A percentile compares a stretch with the other conserved stretches of the same genome.
phyloP scores from a whole-genome alignment of 2,329 filamentous ascomycete genomes.

The Calycina marina region DNA sequence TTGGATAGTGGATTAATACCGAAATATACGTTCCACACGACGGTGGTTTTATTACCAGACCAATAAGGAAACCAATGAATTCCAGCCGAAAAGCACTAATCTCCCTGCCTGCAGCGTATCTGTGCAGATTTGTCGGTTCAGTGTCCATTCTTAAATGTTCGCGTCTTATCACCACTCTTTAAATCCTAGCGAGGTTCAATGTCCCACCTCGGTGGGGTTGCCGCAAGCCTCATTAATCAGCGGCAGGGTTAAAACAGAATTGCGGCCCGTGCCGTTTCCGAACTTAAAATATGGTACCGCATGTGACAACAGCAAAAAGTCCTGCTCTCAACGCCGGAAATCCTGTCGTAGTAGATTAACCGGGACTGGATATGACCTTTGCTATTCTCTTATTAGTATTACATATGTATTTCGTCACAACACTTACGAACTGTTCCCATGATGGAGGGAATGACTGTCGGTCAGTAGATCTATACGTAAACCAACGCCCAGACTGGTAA shows the following conservation, averaged over 20 bases:
- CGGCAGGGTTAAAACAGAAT: slow-evolving; percentile 2
- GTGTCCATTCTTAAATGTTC: too few species aligned
- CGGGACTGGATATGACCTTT: neutral
- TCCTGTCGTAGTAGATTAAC: neutral
- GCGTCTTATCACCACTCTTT: too few species aligned
- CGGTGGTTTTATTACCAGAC: slow-evolving; percentile 3
- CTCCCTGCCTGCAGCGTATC: slow-evolving; percentile 1
- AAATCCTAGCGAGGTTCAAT: too few species aligned
- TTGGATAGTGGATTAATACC: slow-evolving; percentile 2
- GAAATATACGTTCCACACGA: slow-evolving; percentile 1
- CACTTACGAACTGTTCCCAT: neutral
- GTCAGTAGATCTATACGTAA: too few species aligned
- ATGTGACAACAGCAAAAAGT: slow-evolving; percentile 1
- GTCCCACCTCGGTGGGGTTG: slow-evolving; percentile 1
- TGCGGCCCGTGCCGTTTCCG: slow-evolving; percentile 1
- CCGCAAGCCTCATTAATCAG: slow-evolving; percentile 3
- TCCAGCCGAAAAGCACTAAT: slow-evolving; percentile 5
- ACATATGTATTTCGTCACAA: neutral
- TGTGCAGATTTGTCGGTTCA: neutral
- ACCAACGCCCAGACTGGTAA: neutral
- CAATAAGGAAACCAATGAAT: slow-evolving; percentile 5
- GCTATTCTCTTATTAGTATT: neutral
- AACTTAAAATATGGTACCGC: slow-evolving; percentile 1
- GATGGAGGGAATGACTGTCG: neutral
- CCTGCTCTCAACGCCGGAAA: slow-evolving; percentile 1